Evolutionary conservation across 192 early-diverging fungal genomes (phyloP).

Genomic region (Backusella psychrophila): DNA sequence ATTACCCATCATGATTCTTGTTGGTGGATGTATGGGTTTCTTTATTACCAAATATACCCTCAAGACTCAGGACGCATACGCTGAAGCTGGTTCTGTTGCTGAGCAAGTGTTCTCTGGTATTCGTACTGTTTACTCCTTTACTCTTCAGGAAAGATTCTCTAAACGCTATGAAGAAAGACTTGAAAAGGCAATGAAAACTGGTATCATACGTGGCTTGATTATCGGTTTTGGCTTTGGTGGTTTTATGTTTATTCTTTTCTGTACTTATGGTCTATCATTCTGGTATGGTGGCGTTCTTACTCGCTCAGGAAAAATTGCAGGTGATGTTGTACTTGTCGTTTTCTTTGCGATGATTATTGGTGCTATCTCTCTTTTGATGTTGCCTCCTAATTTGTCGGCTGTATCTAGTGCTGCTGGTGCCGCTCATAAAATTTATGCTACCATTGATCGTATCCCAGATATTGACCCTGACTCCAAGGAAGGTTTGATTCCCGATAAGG

Average conservation of each 20-base stretch:
- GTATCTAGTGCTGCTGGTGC: conserved; percentile 80
- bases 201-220: conserved; percentile 59
- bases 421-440: conserved; percentile 73
- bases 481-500: conserved; percentile 43
- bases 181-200: conserved; percentile 56
- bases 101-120: conserved; percentile 82
- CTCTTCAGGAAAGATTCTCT: conserved; percentile 68
- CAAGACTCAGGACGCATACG: conserved; percentile 65
- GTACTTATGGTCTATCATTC: conserved; percentile 77
- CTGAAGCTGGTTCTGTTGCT: conserved; percentile 79
- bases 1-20: conserved; percentile 65
- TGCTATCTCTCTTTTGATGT: conserved; percentile 61
- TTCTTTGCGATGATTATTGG: conserved; percentile 92
- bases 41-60: conserved; percentile 46
- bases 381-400: conserved; percentile 71
- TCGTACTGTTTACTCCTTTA: conserved; percentile 88
- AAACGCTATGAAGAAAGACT: conserved; percentile 62
- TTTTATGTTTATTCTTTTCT: conserved; percentile 76
- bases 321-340: conserved; percentile 66
- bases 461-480: conserved; percentile 63
- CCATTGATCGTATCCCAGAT: conserved; percentile 77
- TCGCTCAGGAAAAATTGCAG: conserved; percentile 36
- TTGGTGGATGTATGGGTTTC: conserved; percentile 38
- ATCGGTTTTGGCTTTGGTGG: conserved; percentile 67
- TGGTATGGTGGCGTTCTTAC: conserved; percentile 77